These are phyloP conservation scores for Penicillium roqueforti DNA, from an alignment of 495 filamentous ascomycete species.

Conservation along the genomic window DNA sequence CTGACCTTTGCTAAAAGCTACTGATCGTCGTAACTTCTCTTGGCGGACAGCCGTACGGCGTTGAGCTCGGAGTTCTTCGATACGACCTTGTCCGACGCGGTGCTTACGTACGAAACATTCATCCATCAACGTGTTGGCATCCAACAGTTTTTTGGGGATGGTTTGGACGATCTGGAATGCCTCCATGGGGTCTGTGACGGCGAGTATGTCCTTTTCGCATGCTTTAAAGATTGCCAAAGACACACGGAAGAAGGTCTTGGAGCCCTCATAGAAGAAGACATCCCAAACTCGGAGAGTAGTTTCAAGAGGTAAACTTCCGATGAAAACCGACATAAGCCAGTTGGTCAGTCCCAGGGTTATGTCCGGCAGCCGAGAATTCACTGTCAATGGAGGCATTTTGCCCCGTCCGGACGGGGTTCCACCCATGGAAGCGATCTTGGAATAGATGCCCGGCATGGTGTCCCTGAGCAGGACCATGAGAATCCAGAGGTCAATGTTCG, in stretches of 20 bases:
- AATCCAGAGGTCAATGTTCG: slow-evolving; percentile 91
- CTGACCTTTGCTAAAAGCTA: slow-evolving; percentile 38
- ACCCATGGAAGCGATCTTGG: slow-evolving; percentile 74
- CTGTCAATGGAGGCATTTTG: slow-evolving; percentile 41
- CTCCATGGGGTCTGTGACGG: slow-evolving; percentile 85
- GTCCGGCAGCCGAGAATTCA: slow-evolving; percentile 67
- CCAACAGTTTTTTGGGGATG: slow-evolving; percentile 75
- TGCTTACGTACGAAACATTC: slow-evolving; percentile 74
- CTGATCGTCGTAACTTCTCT: slow-evolving; percentile 42
- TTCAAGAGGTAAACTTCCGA: slow-evolving; percentile 88
- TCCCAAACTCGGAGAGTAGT: slow-evolving; percentile 92
- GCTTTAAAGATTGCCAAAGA: slow-evolving; percentile 90
- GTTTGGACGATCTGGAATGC: slow-evolving; percentile 92
- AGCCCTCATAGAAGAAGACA: slow-evolving; percentile 91
- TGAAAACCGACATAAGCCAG: slow-evolving; percentile 99
- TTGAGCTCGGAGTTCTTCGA: slow-evolving; percentile 39
- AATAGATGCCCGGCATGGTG: slow-evolving; percentile 79
- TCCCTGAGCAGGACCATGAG: slow-evolving; percentile 83
- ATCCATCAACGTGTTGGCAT: slow-evolving; percentile 76
- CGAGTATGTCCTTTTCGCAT: slow-evolving; percentile 76
- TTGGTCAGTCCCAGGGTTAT: slow-evolving; percentile 89
- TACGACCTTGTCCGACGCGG: slow-evolving; percentile 69
- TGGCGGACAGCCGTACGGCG: slow-evolving; percentile 43
- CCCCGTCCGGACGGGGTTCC: slow-evolving; percentile 48
- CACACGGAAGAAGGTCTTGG: slow-evolving; percentile 90